phyloP scores from a whole-genome alignment of 768 basidiomycete genomes.

The Lentinula raphanica region DNA sequence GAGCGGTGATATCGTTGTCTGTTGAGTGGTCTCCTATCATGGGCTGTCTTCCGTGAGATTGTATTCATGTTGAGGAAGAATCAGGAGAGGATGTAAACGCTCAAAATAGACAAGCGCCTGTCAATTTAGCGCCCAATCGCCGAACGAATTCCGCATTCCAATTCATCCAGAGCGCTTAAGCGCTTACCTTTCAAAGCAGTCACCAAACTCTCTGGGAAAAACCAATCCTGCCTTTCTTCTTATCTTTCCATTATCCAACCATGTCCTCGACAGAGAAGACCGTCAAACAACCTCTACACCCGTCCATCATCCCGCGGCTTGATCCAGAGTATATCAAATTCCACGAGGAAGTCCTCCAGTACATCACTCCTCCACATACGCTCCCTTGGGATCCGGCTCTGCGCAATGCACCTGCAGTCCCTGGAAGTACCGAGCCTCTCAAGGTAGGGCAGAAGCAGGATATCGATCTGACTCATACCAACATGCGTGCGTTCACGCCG shows the following conservation, averaged over 20 bases:
- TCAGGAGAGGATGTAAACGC: no score
- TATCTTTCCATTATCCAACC: not conserved
- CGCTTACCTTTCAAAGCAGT: no score
- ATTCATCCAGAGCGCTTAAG: no score
- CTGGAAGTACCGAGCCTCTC: constrained; percentile 52
- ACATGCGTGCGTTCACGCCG: constrained; percentile 63
- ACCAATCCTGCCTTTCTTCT: not conserved
- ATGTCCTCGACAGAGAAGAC: constrained; percentile 9
- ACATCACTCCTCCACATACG: constrained; percentile 47
- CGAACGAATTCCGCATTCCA: no score
- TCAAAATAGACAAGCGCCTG: no score
- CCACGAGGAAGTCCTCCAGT: constrained; percentile 45
- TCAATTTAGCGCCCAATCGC: no score
- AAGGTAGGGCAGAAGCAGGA: constrained; percentile 53
- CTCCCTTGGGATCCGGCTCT: constrained; percentile 58
- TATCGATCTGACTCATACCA: constrained; percentile 44
- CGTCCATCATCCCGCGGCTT: constrained; percentile 49
- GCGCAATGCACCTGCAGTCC: constrained; percentile 47
- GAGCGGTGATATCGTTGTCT: no score
- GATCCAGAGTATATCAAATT: constrained; percentile 66
- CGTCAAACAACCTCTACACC: constrained; percentile 51
- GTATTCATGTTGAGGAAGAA: no score
- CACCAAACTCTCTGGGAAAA: no score
- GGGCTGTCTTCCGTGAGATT: no score
- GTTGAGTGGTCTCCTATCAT: no score